Conservation (phyloP, 129 eudicot species). For the Saussurea involucrata region DNA sequence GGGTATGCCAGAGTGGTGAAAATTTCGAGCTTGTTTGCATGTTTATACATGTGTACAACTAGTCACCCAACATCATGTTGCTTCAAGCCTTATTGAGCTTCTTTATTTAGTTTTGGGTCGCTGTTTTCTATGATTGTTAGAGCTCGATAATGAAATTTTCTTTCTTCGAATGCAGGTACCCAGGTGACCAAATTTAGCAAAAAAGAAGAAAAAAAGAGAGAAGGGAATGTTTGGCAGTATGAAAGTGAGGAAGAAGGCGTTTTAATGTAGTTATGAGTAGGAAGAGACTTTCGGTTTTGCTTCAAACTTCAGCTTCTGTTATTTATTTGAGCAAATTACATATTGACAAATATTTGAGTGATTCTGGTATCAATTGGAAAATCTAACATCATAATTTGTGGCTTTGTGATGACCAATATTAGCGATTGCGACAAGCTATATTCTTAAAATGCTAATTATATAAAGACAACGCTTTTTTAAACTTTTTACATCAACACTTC, state of each 20-base stretch:
- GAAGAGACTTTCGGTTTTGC: not conserved
- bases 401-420: not conserved
- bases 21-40: too few species aligned
- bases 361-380: not conserved
- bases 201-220: not conserved
- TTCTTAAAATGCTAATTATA: too few species aligned
- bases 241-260: constrained; percentile 7
- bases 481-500: not conserved
- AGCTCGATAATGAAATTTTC: not conserved
- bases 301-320: not conserved
- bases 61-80: not conserved
- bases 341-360: not conserved
- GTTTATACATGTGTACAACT: not conserved
- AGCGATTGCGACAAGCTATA: not conserved
- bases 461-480: not conserved
- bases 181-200: not conserved
- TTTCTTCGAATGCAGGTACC: not conserved
- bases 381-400: not conserved
- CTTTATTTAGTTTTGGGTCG: not conserved
- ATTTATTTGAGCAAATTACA: not conserved
- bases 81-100: not conserved
- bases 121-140: not conserved
- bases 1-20: not conserved
- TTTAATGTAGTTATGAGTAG: constrained; percentile 5
- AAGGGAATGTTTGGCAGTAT: not conserved